Base-by-base conservation (phyloP, 2,329 filamentous ascomycete species). In the Dactylonectria macrodidyma region DNA sequence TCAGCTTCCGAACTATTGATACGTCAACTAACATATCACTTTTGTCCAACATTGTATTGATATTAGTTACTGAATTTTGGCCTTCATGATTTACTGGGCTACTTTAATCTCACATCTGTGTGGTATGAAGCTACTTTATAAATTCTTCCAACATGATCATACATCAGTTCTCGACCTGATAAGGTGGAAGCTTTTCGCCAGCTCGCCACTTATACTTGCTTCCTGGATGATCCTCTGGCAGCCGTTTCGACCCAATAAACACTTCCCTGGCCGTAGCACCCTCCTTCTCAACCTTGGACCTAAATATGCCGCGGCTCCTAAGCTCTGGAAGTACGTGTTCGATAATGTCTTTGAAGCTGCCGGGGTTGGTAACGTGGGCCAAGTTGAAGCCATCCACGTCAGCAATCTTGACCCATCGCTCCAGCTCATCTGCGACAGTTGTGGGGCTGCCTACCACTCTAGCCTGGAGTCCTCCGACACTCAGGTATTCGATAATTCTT, bases 141-240 rank as follows among this genome's bases (percentile, higher is more conserved):
- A 19, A 19, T 19, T 19, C 19, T 19, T 19, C 19, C 19, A 19
- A 19, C 19, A 19, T 19, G 19, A 19, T 19, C 19, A 19, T 19
- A 30, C 26, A 38, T 38, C 36, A 38, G 22, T 55, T 22, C 52
- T 56, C 52, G 16, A 41, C 5, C 30, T 65, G 57, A 51, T 65
- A 65, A 3, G 46, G 24, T 7, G 62, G 62, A 1, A 51, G 3
- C 12, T 44, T 8, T 34, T 67, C 59, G 2, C 65, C 59, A n/a
- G 56, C 59, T 36, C 58, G 30, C 65, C 65, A 92, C 78, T 88
- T 90, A 76, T 90, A 92, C 66, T 71, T 78, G 61, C 84, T 87
- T 0, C 89, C 90, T 0, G 81, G 75, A 77, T 91, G 90, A 78
- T 92, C 90, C 68, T 82, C 81, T 47, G 89, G 81, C 67, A 92